Evolutionary conservation across 169 alveolate species (phyloP).

Genomic region (Babesia sp.): DNA sequence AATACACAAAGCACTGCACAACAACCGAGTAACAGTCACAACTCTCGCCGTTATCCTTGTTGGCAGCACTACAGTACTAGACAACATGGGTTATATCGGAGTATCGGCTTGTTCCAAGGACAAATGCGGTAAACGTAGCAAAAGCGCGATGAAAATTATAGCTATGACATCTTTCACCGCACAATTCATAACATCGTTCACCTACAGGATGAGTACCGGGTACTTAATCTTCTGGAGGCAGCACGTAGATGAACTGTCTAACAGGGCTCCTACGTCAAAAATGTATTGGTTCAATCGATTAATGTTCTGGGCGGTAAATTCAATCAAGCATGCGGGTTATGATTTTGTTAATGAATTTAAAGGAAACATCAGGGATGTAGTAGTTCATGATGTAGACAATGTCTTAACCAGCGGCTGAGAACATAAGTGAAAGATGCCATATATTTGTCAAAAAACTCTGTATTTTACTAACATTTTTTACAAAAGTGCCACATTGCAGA

Average conservation of each 20-base stretch:
- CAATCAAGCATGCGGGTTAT: background rate
- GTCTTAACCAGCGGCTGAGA: too few relatives aligned
- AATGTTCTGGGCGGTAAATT: background rate
- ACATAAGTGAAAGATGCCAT: too few relatives aligned
- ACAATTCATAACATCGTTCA: constrained; percentile 3
- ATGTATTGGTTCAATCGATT: constrained; percentile 4
- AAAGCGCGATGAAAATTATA: background rate
- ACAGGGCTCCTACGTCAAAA: constrained; percentile 13
- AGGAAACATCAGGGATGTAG: constrained; percentile 2
- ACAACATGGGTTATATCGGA: constrained; percentile 18
- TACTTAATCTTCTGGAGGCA: constrained; percentile 7
- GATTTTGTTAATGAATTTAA: constrained; percentile 16
- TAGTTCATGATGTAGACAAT: too few relatives aligned
- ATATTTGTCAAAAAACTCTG: too few relatives aligned
- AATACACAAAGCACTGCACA: background rate
- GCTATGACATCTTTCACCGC: constrained; percentile 4
- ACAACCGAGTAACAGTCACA: constrained; percentile 2
- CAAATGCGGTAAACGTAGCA: background rate
- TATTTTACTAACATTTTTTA: too few relatives aligned
- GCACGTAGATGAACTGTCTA: constrained; percentile 11
- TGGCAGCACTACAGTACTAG: constrained; percentile 1
- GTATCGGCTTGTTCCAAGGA: constrained; percentile 26
- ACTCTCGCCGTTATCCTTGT: background rate
- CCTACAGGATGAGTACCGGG: constrained; percentile 34
- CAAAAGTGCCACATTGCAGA: too few relatives aligned